phyloP scores from a whole-genome alignment of 805 yeast species.

The Candida montana region DNA sequence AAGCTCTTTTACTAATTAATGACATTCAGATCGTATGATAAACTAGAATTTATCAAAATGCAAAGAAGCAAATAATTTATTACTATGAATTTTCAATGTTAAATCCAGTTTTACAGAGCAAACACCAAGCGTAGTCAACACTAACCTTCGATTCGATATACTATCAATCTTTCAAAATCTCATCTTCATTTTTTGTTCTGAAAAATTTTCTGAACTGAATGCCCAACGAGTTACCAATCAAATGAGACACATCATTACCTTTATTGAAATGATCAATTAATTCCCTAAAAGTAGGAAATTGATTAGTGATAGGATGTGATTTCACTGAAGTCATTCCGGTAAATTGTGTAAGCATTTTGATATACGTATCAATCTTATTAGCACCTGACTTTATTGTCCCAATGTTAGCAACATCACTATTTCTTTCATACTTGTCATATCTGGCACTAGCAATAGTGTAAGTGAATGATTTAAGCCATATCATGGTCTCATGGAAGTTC shows the following conservation, averaged over 20 bases:
- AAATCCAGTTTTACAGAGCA: not conserved
- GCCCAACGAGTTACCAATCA: conserved; percentile 46
- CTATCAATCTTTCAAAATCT: conserved; percentile 18
- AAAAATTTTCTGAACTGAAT: conserved; percentile 42
- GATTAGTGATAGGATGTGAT: conserved; percentile 39
- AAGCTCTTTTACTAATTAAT: conserved; percentile 9
- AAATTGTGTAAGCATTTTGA: conserved; percentile 50
- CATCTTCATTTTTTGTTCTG: conserved; percentile 45
- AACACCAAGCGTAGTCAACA: too few species aligned
- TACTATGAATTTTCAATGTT: not conserved
- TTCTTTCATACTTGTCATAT: conserved; percentile 52
- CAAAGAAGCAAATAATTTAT: conserved; percentile 7
- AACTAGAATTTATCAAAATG: conserved; percentile 17
- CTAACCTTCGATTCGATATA: too few species aligned
- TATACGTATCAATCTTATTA: conserved; percentile 39
- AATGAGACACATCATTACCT: conserved; percentile 35
- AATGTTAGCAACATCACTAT: conserved; percentile 48
- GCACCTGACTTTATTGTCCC: conserved; percentile 52
- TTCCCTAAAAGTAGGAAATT: conserved; percentile 35
- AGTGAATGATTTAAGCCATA: conserved; percentile 53
- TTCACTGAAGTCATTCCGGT: conserved; percentile 50
- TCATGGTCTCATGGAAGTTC: conserved; percentile 40
- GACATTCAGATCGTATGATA: conserved; percentile 15
- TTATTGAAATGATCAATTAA: conserved; percentile 27
- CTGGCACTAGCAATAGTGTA: conserved; percentile 48